Evolutionary conservation across 371 early-diverging fungal genomes (phyloP).

Genomic region (Mortierella polycephala): DNA sequence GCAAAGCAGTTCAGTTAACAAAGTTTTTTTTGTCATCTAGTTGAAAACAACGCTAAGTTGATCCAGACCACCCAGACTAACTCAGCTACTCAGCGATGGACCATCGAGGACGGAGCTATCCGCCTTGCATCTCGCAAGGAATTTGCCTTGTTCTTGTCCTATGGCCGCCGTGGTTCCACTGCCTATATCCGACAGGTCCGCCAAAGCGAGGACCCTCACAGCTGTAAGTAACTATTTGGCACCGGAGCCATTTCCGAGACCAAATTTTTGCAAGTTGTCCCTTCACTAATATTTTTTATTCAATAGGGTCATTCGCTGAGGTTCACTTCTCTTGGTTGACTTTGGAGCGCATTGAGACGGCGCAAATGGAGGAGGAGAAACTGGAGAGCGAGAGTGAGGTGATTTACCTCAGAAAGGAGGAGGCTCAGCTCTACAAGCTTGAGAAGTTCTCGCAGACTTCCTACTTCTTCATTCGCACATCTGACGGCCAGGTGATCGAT

Average conservation of each 20-base stretch:
- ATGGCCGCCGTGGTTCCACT: constrained; percentile 36
- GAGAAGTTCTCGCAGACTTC: constrained; percentile 32
- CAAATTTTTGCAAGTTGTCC: background rate
- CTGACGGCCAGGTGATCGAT: constrained; percentile 38
- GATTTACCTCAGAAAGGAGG: constrained; percentile 28
- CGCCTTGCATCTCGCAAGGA: constrained; percentile 38
- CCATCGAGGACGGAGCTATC: constrained; percentile 34
- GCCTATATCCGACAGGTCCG: constrained; percentile 49
- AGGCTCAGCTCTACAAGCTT: constrained; percentile 11
- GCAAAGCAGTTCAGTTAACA: background rate
- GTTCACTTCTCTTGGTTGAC: constrained; percentile 53
- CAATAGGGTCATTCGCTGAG: constrained; percentile 36
- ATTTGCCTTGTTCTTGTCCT: constrained; percentile 43
- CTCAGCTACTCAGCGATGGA: constrained; percentile 37
- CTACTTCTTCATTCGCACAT: constrained; percentile 49
- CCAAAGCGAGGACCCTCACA: constrained; percentile 27
- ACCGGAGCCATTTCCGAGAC: background rate
- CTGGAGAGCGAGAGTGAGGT: constrained; percentile 58
- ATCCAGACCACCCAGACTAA: constrained; percentile 23
- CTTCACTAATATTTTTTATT: background rate
- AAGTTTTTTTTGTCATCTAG: constrained; percentile 3
- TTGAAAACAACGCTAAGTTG: constrained; percentile 33
- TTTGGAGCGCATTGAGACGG: constrained; percentile 25
- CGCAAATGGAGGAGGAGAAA: constrained; percentile 55
- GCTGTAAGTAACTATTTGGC: constrained; percentile 15